Base-by-base conservation (phyloP, 2,329 filamentous ascomycete species). In the Colletotrichum coccodes region DNA sequence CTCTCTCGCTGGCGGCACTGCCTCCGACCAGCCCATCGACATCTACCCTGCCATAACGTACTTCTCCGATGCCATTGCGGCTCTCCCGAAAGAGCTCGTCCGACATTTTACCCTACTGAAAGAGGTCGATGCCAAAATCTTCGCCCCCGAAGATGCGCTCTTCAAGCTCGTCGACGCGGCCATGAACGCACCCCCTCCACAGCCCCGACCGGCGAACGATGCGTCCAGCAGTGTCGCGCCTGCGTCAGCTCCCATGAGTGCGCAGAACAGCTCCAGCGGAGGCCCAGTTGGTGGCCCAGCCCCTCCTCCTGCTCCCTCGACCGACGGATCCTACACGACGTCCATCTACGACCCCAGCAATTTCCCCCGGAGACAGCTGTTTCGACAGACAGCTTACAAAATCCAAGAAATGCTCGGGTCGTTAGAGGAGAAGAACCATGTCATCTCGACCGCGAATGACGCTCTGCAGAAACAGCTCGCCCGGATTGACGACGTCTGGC, bases 41-140 rank as follows among this genome's bases (percentile, higher is more conserved):
- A 89, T 91, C 74, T 91, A 90, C 73, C 90, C 89, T 50, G 90
- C 86, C 61, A 86, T 91, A 72, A 90, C 87, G 12, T 88, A 91
- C 81, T 98, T 99, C 79, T 93, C 95, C 71, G 95, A 98, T 80
- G 91, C 94, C 71, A 94, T 98, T 77, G 91, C 94, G 59, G 95
- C 95, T 44, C 89, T 99, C 30, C 96, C 96, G 5, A 95, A 95
- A 79, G 96, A 99, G 82, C 93, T 98, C 58, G 94, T 97, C 74
- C 91, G 94, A 77, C 95, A 99, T 80, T 97, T 97, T 75, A 98
- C 95, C 38, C 88, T 98, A 64, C 86, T 99, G 73, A 98, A 98
- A 80, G 96, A 99, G 82, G 96, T 98, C 54, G 96, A 99, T 83
- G 95, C 95, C 71, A 99, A 99, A 83, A 93, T 97, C 72, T 96